phyloP scores from a whole-genome alignment of 768 basidiomycete genomes.

The Lyophyllum decastes region DNA sequence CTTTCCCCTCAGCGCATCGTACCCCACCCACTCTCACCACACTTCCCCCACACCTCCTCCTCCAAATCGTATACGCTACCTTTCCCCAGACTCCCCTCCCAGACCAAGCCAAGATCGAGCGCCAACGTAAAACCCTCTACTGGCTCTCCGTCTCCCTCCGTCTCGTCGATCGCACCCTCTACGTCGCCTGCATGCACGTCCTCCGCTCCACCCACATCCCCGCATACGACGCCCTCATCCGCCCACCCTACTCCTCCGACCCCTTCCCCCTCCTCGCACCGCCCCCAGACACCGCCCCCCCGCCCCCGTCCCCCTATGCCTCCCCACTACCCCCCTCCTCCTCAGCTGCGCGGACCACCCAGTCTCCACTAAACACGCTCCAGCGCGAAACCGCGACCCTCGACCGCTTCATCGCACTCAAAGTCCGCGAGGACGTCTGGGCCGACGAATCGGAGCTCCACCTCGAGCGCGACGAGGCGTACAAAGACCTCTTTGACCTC shows the following conservation, averaged over 20 bases:
- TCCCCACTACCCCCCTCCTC: conserved; percentile 17
- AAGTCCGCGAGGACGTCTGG: conserved; percentile 79
- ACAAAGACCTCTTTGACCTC: conserved; percentile 79
- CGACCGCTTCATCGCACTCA: conserved; percentile 79
- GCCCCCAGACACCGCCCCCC: conserved; percentile 12
- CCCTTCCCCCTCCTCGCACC: conserved; percentile 60
- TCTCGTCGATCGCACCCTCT: conserved; percentile 65
- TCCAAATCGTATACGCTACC: conserved; percentile 66
- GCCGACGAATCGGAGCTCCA: conserved; percentile 74
- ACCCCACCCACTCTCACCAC: conserved; percentile 24
- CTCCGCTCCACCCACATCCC: conserved; percentile 76
- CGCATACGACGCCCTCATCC: conserved; percentile 61
- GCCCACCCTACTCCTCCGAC: conserved; percentile 72
- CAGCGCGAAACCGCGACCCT: conserved; percentile 78
- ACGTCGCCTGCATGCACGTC: conserved; percentile 83
- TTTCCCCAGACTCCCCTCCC: conserved; percentile 48
- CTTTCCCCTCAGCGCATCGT: conserved; percentile 19
- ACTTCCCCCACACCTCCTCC: conserved; percentile 63
- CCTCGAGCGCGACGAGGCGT: conserved; percentile 72
- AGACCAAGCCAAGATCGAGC: conserved; percentile 45
- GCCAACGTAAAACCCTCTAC: conserved; percentile 66
- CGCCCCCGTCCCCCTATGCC: conserved; percentile 20
- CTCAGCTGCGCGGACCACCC: conserved; percentile 11
- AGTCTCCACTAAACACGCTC: conserved; percentile 37
- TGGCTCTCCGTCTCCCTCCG: conserved; percentile 70